A percentile compares a stretch with the other conserved stretches of the same genome.
Conservation (phyloP, 1,284 basidiomycete genomes). For the Malassezia sp. region DNA sequence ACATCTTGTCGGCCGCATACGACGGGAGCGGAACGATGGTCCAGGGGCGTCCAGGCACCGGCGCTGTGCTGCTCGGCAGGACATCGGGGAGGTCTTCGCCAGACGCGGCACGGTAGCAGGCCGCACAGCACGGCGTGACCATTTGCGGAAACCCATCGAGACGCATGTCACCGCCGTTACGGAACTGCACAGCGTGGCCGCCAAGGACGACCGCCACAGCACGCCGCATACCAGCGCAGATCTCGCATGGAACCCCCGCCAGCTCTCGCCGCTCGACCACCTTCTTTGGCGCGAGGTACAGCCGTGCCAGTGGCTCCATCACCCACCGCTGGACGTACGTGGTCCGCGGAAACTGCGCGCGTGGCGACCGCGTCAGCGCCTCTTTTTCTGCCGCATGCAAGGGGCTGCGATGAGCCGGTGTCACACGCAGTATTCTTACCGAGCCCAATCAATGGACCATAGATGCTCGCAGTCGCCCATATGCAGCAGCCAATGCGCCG, state of each 20-base stretch:
- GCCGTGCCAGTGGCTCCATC: constrained; percentile 8
- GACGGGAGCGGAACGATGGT: too few species aligned
- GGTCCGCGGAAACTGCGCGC: not conserved
- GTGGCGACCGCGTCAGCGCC: too few species aligned
- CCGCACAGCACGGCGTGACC: constrained; percentile 10
- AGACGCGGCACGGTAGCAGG: constrained; percentile 4
- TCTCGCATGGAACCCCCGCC: constrained; percentile 5
- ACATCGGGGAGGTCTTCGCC: not conserved
- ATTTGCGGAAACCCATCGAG: constrained; percentile 9
- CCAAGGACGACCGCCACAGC: constrained; percentile 9
- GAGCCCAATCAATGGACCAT: constrained; percentile 8
- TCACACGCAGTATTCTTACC: too few species aligned
- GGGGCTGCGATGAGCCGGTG: too few species aligned
- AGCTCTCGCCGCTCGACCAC: constrained; percentile 1
- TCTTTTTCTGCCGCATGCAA: too few species aligned
- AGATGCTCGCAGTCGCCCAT: constrained; percentile 15
- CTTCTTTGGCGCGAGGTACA: constrained; percentile 10
- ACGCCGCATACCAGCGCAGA: constrained; percentile 11
- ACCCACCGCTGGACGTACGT: constrained; percentile 4
- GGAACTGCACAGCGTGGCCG: constrained; percentile 2
- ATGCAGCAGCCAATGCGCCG: constrained; percentile 13
- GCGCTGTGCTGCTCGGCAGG: too few species aligned
- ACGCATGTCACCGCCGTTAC: not conserved
- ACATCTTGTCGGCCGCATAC: too few species aligned
- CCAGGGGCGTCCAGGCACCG: too few species aligned